Percentiles rank a stretch among this genome's conserved stretches.
These are phyloP conservation scores for Cladosporium sp. DNA, from an alignment of 2,329 filamentous ascomycete species.

Conservation along the genomic window DNA sequence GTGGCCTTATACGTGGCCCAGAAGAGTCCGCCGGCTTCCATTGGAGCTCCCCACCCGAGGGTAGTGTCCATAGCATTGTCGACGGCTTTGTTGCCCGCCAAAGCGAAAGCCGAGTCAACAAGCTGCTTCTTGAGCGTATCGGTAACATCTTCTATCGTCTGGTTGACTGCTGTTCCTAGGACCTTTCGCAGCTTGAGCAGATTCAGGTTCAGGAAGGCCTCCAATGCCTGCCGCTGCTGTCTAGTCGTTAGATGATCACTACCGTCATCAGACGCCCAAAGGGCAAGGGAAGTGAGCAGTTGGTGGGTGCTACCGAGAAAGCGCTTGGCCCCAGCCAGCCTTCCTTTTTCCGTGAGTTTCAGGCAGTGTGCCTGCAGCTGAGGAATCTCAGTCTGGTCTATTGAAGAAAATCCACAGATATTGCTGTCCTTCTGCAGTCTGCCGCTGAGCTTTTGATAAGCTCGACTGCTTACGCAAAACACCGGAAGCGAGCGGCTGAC, in stretches of 20 bases:
- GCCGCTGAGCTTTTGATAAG: constrained; percentile 58
- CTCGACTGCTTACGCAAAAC: constrained; percentile 60
- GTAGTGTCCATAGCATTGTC: constrained; percentile 32
- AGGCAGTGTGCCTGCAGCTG: constrained; percentile 55
- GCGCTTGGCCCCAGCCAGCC: constrained; percentile 39
- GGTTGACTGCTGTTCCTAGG: constrained; percentile 38
- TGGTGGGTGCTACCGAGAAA: constrained; percentile 51
- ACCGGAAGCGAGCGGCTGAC: constrained; percentile 54
- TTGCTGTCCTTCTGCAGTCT: constrained; percentile 49
- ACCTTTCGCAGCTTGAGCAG: constrained; percentile 39
- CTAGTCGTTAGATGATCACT: constrained; percentile 38
- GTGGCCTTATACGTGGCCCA: constrained; percentile 55
- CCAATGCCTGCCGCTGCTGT: constrained; percentile 36
- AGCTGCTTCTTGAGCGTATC: constrained; percentile 42
- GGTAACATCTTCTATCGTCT: constrained; percentile 37
- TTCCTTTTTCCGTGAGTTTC: constrained; percentile 50
- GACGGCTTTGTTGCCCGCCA: constrained; percentile 37
- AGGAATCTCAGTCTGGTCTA: constrained; percentile 55
- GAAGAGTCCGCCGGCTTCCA: constrained; percentile 41
- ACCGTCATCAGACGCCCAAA: constrained; percentile 47
- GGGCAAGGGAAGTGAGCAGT: constrained; percentile 48
- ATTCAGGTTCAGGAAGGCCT: constrained; percentile 34
- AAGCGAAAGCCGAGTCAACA: constrained; percentile 38
- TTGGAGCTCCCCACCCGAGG: constrained; percentile 35
- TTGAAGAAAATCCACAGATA: constrained; percentile 48